phyloP scores from a whole-genome alignment of 2,329 filamentous ascomycete species.

The Apiospora kogelbergensis region DNA sequence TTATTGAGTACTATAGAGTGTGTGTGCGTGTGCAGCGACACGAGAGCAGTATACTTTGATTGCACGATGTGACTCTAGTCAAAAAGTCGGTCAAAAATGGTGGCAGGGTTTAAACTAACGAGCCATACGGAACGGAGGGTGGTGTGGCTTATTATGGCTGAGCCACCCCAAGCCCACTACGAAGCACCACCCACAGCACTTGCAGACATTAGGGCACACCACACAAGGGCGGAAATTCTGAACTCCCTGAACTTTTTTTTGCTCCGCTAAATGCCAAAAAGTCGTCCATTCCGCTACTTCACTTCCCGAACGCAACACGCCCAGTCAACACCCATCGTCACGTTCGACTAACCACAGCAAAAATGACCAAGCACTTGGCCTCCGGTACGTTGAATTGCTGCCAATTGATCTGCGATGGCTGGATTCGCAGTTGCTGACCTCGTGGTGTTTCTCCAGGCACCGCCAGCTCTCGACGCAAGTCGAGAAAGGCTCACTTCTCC shows the following conservation, averaged over 20 bases:
- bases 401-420: neutral
- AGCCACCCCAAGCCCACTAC: neutral
- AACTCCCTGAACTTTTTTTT: conserved; percentile 5
- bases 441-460: conserved; percentile 20
- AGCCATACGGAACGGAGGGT: neutral
- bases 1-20: too few species aligned
- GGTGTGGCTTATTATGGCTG: neutral
- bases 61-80: neutral
- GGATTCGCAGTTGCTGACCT: neutral
- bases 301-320: neutral
- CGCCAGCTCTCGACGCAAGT: conserved; percentile 83
- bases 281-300: neutral
- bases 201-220: neutral
- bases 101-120: neutral
- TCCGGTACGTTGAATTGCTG: conserved; percentile 21
- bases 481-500: conserved; percentile 96
- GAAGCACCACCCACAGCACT: neutral
- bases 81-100: neutral
- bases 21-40: too few species aligned
- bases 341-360: conserved; percentile 21
- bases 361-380: conserved; percentile 31
- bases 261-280: neutral
- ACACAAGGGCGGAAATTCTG: conserved; percentile 3
- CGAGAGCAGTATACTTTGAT: too few species aligned
- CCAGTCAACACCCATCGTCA: conserved; percentile 2